phyloP scores from a whole-genome alignment of 176 grass and related monocot species.

The Avena sativa region DNA sequence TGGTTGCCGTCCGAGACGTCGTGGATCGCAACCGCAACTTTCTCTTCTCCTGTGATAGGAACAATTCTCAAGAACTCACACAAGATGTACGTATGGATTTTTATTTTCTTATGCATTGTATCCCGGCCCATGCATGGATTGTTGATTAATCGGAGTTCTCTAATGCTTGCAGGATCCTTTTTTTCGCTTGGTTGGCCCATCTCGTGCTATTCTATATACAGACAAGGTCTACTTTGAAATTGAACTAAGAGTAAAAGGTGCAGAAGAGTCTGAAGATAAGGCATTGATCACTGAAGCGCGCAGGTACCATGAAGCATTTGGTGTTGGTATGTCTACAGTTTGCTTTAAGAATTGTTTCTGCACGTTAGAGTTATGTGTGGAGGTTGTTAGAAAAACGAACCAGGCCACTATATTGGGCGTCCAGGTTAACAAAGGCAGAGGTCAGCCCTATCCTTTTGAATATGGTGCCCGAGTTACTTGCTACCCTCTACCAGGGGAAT shows the following conservation, averaged over 20 bases:
- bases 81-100: neutral
- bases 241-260: neutral
- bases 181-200: neutral
- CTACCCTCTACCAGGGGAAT: neutral
- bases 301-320: neutral
- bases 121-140: neutral
- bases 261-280: neutral
- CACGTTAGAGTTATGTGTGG: neutral
- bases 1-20: neutral
- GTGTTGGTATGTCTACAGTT: neutral
- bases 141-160: neutral
- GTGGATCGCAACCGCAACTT: slow-evolving; percentile 10
- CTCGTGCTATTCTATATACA: neutral
- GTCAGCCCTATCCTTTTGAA: neutral
- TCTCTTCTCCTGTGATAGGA: neutral
- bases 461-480: slow-evolving; percentile 10
- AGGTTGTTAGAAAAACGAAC: neutral
- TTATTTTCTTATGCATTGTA: neutral
- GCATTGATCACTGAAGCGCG: neutral
- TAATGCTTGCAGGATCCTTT: slow-evolving; percentile 7
- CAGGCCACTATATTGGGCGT: slow-evolving; percentile 3
- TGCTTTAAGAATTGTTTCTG: neutral
- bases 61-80: neutral
- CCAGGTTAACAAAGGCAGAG: neutral
- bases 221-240: neutral